Conservation (phyloP, 176 grass and related monocot genomes). For the Leersia perrieri region DNA sequence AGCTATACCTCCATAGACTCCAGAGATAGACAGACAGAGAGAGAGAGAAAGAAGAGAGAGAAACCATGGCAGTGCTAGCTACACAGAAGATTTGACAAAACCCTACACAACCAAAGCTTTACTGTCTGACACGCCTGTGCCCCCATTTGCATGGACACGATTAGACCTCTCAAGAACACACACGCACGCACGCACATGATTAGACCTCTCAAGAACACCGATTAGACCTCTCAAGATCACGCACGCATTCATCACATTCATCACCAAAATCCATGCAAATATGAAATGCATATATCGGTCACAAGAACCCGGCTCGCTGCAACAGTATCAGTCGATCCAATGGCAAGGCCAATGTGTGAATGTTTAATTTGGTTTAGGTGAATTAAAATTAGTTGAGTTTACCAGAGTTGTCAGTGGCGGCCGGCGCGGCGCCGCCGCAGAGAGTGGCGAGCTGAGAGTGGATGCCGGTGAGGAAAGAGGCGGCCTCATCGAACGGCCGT, state of each 20-base stretch:
- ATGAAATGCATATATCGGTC: conserved; percentile 20
- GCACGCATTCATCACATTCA: conserved; percentile 50
- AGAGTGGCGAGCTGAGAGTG: conserved; percentile 72
- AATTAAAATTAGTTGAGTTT: too few species aligned
- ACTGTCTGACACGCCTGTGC: conserved; percentile 64
- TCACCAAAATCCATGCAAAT: conserved; percentile 41
- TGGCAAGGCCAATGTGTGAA: background rate
- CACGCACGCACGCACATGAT: conserved; percentile 46
- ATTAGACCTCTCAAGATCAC: too few species aligned
- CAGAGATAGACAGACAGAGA: background rate
- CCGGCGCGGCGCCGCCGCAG: conserved; percentile 47
- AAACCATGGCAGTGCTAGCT: background rate
- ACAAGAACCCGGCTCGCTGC: background rate
- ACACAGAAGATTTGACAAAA: conserved; percentile 53
- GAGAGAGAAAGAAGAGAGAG: background rate
- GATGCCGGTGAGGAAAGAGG: conserved; percentile 87
- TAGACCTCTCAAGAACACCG: conserved; percentile 67
- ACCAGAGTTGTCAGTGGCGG: conserved; percentile 41
- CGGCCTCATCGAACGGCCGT: conserved; percentile 84
- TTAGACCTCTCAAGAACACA: conserved; percentile 71
- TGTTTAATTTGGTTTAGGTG: too few species aligned
- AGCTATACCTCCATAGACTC: background rate
- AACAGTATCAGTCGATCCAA: background rate
- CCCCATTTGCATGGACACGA: conserved; percentile 94
- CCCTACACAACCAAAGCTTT: conserved; percentile 55